Evolutionary conservation across 2,329 filamentous ascomycete species (phyloP).

Genomic region (Conoideocrella luteorostrata): DNA sequence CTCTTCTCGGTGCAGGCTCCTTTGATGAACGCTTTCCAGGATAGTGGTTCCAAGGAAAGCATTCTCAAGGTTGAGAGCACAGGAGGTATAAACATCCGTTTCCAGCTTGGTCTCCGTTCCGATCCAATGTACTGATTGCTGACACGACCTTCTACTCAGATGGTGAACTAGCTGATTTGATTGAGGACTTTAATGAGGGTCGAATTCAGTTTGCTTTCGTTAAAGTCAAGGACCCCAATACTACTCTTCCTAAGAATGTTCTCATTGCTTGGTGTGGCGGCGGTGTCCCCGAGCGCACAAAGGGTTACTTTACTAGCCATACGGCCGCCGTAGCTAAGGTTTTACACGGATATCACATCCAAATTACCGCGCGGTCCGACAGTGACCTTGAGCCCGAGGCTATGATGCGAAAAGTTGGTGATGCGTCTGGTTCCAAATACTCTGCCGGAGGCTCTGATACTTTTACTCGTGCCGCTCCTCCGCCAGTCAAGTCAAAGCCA

Average conservation of each 20-base stretch:
- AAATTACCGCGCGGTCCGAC: slow-evolving; percentile 91
- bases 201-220: slow-evolving; percentile 95
- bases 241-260: slow-evolving; percentile 79
- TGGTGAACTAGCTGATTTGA: slow-evolving; percentile 80
- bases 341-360: slow-evolving; percentile 94
- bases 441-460: slow-evolving; percentile 59
- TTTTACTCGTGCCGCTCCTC: slow-evolving; percentile 48
- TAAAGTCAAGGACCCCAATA: slow-evolving; percentile 94
- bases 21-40: slow-evolving; percentile 87
- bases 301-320: slow-evolving; percentile 97
- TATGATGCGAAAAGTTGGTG: slow-evolving; percentile 88
- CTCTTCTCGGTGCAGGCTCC: slow-evolving; percentile 90
- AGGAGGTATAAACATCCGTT: slow-evolving; percentile 53
- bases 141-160: slow-evolving; percentile 46
- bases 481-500: slow-evolving; percentile 78
- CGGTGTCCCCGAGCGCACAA: slow-evolving; percentile 95
- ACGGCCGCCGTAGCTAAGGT: slow-evolving; percentile 83
- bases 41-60: slow-evolving; percentile 80
- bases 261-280: slow-evolving; percentile 96
- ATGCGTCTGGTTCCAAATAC: slow-evolving; percentile 94
- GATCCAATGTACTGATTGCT: slow-evolving; percentile 10
- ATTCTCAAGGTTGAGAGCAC: slow-evolving; percentile 90
- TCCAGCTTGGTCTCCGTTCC: not conserved
- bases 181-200: slow-evolving; percentile 95
- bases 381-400: slow-evolving; percentile 78